Evolutionary conservation across 225 moss, liverwort and hornwort species (phyloP).

Genomic region (Bryoerythrophyllum caledonicum): DNA sequence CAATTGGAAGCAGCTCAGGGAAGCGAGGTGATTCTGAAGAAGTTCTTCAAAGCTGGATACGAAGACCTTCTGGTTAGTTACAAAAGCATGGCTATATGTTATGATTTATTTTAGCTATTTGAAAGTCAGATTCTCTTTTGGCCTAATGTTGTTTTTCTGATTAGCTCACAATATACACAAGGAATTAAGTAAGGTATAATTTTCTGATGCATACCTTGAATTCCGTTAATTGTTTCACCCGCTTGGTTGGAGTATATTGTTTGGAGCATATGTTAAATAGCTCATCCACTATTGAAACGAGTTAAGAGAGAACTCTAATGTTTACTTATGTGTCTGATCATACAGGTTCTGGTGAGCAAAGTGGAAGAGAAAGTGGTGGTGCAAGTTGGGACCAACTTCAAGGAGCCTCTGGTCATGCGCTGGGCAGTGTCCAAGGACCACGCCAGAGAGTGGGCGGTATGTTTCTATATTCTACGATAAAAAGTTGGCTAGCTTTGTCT

Average conservation of each 20-base stretch:
- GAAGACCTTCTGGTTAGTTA: slow-evolving; percentile 66
- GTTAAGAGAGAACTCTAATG: no score
- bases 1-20: slow-evolving; percentile 53
- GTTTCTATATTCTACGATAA: neutral
- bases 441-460: slow-evolving; percentile 89
- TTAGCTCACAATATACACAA: neutral
- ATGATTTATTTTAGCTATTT: neutral
- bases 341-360: slow-evolving; percentile 74
- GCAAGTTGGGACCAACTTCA: slow-evolving; percentile 75
- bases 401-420: slow-evolving; percentile 70
- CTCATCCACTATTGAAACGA: no score
- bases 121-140: no score
- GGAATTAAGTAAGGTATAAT: neutral
- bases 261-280: no score
- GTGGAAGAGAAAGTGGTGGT: slow-evolving; percentile 57
- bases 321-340: no score
- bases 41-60: slow-evolving; percentile 69
- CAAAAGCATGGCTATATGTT: neutral
- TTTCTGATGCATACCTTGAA: neutral
- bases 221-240: no score
- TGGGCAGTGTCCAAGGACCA: slow-evolving; percentile 88
- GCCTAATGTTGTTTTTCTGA: no score
- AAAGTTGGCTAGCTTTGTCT: no score
- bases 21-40: slow-evolving; percentile 56
- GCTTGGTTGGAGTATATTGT: no score